Percentiles rank a stretch among this genome's conserved stretches.
Conservation (phyloP, 768 basidiomycete genomes). For the Phlegmacium glaucopus region DNA sequence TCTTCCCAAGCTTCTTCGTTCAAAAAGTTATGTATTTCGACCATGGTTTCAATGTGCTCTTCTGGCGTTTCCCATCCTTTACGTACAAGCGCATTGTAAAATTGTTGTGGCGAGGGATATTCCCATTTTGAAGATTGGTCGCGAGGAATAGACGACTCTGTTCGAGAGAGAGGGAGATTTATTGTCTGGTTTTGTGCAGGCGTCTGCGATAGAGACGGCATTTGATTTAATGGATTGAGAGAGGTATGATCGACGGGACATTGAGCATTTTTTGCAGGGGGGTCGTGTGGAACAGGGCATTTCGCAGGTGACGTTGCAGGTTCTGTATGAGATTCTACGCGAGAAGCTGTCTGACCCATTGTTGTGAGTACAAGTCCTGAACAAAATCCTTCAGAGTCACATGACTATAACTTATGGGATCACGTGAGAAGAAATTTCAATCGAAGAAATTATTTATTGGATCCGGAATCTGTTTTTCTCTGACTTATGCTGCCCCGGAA, state of each 20-base stretch:
- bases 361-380: too few relatives aligned
- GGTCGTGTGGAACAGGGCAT: conserved; percentile 44
- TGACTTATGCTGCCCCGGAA: conserved; percentile 41
- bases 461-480: too few relatives aligned
- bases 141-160: conserved; percentile 84
- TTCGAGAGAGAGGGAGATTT: conserved; percentile 70
- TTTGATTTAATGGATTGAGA: conserved; percentile 79
- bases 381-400: too few relatives aligned
- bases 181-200: conserved; percentile 54
- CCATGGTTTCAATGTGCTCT: conserved; percentile 95
- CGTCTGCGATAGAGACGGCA: conserved; percentile 78
- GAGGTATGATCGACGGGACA: conserved; percentile 63
- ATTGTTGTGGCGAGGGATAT: conserved; percentile 96
- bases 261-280: conserved; percentile 36
- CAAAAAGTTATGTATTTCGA: conserved; percentile 96
- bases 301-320: conserved; percentile 17
- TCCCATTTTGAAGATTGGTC: conserved; percentile 68
- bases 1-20: conserved; percentile 97
- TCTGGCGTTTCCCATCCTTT: conserved; percentile 99
- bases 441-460: too few relatives aligned
- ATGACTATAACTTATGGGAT: too few relatives aligned
- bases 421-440: too few relatives aligned
- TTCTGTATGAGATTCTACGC: conserved; percentile 26
- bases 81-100: conserved; percentile 93
- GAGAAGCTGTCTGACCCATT: conserved; percentile 51